A percentile compares a stretch with the other conserved stretches of the same genome.
Conservation (phyloP, 768 basidiomycete genomes). For the Tricholoma terreum region DNA sequence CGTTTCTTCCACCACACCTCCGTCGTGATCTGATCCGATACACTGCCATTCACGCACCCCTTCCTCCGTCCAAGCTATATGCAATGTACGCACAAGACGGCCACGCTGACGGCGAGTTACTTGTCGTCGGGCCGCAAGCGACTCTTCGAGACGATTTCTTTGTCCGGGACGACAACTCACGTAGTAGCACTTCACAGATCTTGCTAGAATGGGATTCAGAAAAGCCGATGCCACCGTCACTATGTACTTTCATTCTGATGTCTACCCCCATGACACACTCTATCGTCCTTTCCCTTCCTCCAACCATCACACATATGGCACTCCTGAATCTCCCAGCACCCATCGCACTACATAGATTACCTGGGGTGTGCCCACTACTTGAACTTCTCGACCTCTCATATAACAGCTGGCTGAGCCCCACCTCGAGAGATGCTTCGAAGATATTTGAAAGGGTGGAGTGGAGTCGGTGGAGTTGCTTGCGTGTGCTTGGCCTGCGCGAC, state of each 20-base stretch:
- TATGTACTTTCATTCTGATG: conserved; percentile 51
- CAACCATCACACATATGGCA: conserved; percentile 61
- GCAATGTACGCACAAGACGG: conserved; percentile 47
- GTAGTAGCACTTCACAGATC: neutral
- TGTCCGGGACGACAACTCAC: conserved; percentile 14
- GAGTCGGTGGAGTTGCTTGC: conserved; percentile 51
- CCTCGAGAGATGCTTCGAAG: conserved; percentile 27
- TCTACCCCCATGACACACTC: conserved; percentile 43
- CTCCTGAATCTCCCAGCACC: conserved; percentile 49
- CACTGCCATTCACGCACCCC: conserved; percentile 54
- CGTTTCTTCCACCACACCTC: conserved; percentile 56
- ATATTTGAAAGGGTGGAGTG: conserved; percentile 54
- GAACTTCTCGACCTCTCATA: conserved; percentile 65
- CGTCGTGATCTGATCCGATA: conserved; percentile 57
- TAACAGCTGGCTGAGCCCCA: conserved; percentile 44
- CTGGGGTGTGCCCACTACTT: conserved; percentile 58
- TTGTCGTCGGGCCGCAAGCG: conserved; percentile 58
- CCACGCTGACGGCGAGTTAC: conserved; percentile 60
- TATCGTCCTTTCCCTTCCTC: conserved; percentile 51
- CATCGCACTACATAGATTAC: conserved; percentile 54
- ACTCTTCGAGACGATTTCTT: conserved; percentile 44
- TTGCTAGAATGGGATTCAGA: conserved; percentile 45
- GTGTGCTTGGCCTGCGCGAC: conserved; percentile 53
- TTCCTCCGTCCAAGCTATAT: conserved; percentile 47
- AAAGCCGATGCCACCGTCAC: conserved; percentile 28